Base-by-base conservation (phyloP, 371 early-diverging fungal genomes). In the Apophysomyces elegans region DNA sequence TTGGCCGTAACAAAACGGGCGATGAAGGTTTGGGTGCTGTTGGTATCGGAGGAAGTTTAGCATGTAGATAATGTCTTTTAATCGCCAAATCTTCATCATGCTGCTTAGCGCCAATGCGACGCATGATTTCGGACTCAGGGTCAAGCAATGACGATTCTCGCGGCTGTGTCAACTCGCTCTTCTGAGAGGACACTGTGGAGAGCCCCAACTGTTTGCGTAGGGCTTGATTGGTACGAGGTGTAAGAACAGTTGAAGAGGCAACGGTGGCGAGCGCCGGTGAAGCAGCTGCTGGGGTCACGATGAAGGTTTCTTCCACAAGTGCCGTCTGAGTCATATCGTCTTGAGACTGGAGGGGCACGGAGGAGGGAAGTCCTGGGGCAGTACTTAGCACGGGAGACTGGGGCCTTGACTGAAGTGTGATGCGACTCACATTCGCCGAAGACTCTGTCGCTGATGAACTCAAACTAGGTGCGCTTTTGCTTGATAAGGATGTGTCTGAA, bases 221-320 rank as follows among this genome's bases (percentile, higher is more conserved):
- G 12, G 69, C 57, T 3, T 59, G 37, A 37, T 58, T 71, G 16
- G 72, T 74, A n/a, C 72, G 69, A 32, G 76, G 78, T 4, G 81
- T 74, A 0, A 76, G 44, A 35, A 81, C 16, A 9, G 73, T 65
- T 9, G 81, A 81, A 32, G 81, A 81, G 0, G 81, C 81, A 5
- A 78, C 57, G 7, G 83, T 79, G 12, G 76, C 72, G 46, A 82
- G 65, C 26, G 83, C 70, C 11, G 78, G 77, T 0, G 78, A 78
- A 37, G 54, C n/a, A 50, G 56, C 45, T 3, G 56, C 46, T 8
- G 16, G 18, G 11, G 39, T 38, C 1, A 50, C 9, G 4, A 58
- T 39, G 18, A 71, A 71, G 11, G 64, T 58, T 47, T 71, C 71
- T 58, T 71, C 71, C 1, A 71, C 71, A 3, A 66, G 54, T 4